These are phyloP conservation scores for Aspergillus pseudoviridinutans DNA, from an alignment of 2,329 filamentous ascomycete genomes.

Conservation along the genomic window DNA sequence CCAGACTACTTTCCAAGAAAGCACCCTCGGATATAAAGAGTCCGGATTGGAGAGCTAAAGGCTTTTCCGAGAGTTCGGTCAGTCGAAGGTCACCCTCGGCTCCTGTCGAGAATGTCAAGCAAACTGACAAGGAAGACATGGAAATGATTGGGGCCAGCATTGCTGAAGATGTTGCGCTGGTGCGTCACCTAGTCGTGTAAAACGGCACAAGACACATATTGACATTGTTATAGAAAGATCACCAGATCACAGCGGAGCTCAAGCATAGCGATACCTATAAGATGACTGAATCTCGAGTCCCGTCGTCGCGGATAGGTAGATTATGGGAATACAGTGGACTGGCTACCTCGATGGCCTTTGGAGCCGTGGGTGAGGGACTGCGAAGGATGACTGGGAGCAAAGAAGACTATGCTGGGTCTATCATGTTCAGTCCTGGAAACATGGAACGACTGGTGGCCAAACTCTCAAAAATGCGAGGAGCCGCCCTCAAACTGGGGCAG, in stretches of 20 bases:
- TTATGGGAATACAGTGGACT: slow-evolving; percentile 94
- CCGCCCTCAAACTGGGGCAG: slow-evolving; percentile 93
- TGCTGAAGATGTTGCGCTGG: slow-evolving; percentile 11
- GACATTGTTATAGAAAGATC: slow-evolving; percentile 9
- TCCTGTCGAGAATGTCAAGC: not conserved
- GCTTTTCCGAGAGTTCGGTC: not conserved
- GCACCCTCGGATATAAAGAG: slow-evolving; percentile 13
- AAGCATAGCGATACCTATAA: slow-evolving; percentile 52
- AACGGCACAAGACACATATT: slow-evolving; percentile 1
- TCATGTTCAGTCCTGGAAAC: slow-evolving; percentile 83
- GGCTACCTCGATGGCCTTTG: slow-evolving; percentile 91
- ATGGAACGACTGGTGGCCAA: slow-evolving; percentile 91
- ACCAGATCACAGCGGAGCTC: slow-evolving; percentile 16
- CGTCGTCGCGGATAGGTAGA: slow-evolving; percentile 78
- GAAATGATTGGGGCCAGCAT: slow-evolving; percentile 24
- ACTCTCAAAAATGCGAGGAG: slow-evolving; percentile 92
- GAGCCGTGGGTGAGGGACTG: slow-evolving; percentile 79
- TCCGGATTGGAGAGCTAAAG: not conserved
- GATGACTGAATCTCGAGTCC: slow-evolving; percentile 84
- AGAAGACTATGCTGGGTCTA: slow-evolving; percentile 58
- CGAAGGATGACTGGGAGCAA: slow-evolving; percentile 71
- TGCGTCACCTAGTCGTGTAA: not conserved
- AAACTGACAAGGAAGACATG: slow-evolving; percentile 36
- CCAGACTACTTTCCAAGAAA: slow-evolving; percentile 51
- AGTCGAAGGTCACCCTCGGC: not conserved